phyloP scores from a whole-genome alignment of 768 basidiomycete genomes.

The Clathrus columnatus region DNA sequence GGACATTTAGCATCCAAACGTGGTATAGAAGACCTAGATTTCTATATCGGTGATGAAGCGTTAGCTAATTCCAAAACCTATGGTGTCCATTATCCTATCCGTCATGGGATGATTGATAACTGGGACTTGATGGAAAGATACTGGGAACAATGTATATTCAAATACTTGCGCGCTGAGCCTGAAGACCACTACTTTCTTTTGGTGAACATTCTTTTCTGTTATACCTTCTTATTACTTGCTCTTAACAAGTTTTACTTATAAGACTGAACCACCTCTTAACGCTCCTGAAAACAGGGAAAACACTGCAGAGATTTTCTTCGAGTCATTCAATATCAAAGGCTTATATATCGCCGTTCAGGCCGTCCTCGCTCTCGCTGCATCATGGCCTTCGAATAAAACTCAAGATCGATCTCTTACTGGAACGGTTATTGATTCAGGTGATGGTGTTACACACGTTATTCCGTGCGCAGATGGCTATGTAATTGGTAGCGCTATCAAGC shows the following conservation, averaged over 20 bases:
- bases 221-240: background rate
- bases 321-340: constrained; percentile 98
- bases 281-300: constrained; percentile 98
- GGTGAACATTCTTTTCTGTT: constrained; percentile 40
- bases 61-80: constrained; percentile 95
- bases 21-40: constrained; percentile 97
- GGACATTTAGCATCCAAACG: constrained; percentile 92
- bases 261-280: constrained; percentile 99
- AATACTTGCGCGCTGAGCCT: constrained; percentile 95
- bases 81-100: constrained; percentile 91
- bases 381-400: constrained; percentile 88
- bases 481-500: constrained; percentile 97
- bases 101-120: constrained; percentile 96
- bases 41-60: constrained; percentile 98
- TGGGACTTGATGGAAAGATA: constrained; percentile 99
- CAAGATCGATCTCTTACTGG: constrained; percentile 89
- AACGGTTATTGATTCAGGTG: constrained; percentile 97
- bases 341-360: constrained; percentile 98
- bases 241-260: constrained; percentile 6
- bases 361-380: constrained; percentile 94
- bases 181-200: constrained; percentile 98
- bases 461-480: constrained; percentile 96
- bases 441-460: constrained; percentile 99
- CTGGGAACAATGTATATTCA: constrained; percentile 99
- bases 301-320: constrained; percentile 99